phyloP scores from a whole-genome alignment of 345 rosid genomes.

The Odontarrhena argentea region DNA sequence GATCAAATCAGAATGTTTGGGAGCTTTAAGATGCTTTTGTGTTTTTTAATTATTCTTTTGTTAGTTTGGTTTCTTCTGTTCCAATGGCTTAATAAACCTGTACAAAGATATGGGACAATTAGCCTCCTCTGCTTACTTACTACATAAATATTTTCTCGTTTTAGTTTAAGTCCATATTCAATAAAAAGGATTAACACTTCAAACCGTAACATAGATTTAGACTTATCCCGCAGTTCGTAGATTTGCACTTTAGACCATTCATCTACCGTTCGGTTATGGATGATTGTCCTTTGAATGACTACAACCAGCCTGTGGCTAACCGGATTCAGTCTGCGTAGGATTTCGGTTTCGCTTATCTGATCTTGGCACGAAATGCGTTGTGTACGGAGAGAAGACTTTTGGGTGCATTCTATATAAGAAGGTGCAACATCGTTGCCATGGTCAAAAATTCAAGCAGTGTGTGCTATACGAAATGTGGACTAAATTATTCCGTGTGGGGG shows the following conservation, averaged over 20 bases:
- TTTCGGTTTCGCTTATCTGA: neutral
- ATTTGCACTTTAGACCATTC: neutral
- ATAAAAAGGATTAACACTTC: no score
- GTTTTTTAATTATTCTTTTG: slow-evolving; percentile 2
- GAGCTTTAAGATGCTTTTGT: slow-evolving; percentile 19
- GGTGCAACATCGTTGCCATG: neutral
- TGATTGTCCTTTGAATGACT: neutral
- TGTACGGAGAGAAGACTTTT: neutral
- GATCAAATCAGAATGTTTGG: slow-evolving; percentile 20
- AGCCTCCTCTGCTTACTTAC: slow-evolving; percentile 17
- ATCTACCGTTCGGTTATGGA: neutral
- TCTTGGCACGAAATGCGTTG: slow-evolving; percentile 1
- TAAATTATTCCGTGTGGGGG: slow-evolving; percentile 20
- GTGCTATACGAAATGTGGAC: slow-evolving; percentile 27
- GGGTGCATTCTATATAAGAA: slow-evolving; percentile 13
- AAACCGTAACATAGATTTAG: neutral
- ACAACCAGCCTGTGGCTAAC: no score
- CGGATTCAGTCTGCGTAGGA: neutral
- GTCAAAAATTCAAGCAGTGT: slow-evolving; percentile 27
- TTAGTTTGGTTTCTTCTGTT: slow-evolving; percentile 1
- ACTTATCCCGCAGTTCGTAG: no score
- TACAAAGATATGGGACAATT: slow-evolving; percentile 11
- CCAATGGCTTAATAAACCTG: slow-evolving; percentile 29
- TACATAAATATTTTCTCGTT: no score
- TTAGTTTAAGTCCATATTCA: no score